A percentile compares a stretch with the other conserved stretches of the same genome.
phyloP scores from a whole-genome alignment of 352 stramenopile species.

The Globisporangium spiculum region DNA sequence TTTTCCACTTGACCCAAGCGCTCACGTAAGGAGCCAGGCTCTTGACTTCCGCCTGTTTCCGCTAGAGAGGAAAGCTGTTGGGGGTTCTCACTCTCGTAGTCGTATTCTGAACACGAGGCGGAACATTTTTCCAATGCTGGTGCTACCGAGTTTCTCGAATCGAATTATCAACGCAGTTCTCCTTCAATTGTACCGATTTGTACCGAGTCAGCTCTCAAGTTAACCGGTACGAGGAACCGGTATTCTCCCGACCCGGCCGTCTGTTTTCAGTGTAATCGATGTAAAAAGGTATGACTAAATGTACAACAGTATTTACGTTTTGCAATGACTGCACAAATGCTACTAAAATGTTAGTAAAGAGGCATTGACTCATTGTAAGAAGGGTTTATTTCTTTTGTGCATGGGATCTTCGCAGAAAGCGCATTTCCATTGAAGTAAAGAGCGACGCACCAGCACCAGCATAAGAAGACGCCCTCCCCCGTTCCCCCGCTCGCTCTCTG shows the following conservation, averaged over 20 bases:
- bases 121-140: too few species aligned
- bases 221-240: neutral
- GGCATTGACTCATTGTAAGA: neutral
- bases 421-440: neutral
- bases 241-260: neutral
- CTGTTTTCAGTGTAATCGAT: neutral
- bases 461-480: too few species aligned
- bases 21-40: too few species aligned
- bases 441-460: neutral
- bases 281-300: neutral
- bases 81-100: too few species aligned
- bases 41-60: too few species aligned
- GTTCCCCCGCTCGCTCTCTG: neutral
- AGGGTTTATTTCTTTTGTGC: neutral
- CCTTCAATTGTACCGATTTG: neutral
- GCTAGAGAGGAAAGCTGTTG: too few species aligned
- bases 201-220: neutral
- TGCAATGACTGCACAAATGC: neutral
- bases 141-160: too few species aligned
- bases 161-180: neutral
- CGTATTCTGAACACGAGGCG: too few species aligned
- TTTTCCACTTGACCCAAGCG: too few species aligned
- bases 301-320: neutral
- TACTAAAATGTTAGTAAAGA: neutral
- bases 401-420: neutral